Evolutionary conservation across 2,329 filamentous ascomycete species (phyloP), one percentile per base, ranked within the genome.

Genomic region (Ophiognomonia clavigignenti-juglandacearum): DNA sequence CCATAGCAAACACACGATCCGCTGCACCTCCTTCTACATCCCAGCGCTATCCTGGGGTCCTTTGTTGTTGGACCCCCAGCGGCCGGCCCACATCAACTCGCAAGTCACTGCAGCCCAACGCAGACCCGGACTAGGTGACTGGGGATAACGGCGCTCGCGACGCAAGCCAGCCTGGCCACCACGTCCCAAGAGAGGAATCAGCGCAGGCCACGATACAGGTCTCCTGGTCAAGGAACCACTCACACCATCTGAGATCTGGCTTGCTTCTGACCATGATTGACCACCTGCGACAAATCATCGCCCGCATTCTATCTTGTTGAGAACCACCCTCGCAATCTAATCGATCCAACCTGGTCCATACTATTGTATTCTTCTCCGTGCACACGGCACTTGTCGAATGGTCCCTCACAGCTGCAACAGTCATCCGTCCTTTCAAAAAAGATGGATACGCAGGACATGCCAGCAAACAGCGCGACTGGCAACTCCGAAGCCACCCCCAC

Each of bases 391-490:
- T 16, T 42, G 26, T 43, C 45, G 45, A 31, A 45, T 51, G 45
- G 38, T 41, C 39, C 27, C 20, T 39, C 23, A 32, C 45, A 38
- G 26, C 31, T 20, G n/a, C n/a, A n/a, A n/a, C n/a, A 35, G 26
- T 20, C 9, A 38, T 36, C 23, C 39, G 36, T 29, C 41, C 42
- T 43, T 41, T 31, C 47, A 56, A 51, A 51, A 53, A 51, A 46
- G 53, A 68, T 67, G 64, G 63, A 66, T 61, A 63, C 57, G 56
- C 57, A 67, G 64, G 63, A 66, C 61, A 63, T 57, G 56, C 57
- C 64, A 57, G 52, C 57, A 50, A 60, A 52, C 55, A 58, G 56
- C 45, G 54, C 58, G 51, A 58, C 60, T 56, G 59, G 59, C 57
- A 51, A 55, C 56, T 40, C 56, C 47, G 41, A 51, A 51, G 43